Conservation (phyloP, 1,284 basidiomycete genomes). For the Microbotryum intermedium region DNA sequence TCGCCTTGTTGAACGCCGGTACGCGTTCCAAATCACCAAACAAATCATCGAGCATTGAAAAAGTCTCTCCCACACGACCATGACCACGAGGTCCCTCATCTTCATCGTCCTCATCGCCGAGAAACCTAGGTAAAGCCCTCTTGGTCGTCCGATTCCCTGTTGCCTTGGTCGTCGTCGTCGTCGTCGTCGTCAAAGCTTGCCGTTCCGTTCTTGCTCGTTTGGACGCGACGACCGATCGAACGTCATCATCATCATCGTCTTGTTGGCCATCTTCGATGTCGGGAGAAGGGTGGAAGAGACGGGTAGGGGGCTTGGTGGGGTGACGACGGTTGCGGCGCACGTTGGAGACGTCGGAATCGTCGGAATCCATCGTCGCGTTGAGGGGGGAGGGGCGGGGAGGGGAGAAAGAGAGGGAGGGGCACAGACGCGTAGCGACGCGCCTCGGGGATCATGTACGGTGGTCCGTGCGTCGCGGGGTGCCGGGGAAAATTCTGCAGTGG, state of each 20-base stretch:
- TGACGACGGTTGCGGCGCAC: neutral
- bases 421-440: no score
- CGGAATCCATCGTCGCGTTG: neutral
- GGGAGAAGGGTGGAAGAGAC: no score
- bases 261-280: no score
- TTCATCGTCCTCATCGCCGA: slow-evolving; percentile 28
- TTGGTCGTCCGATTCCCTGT: no score
- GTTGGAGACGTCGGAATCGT: neutral
- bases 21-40: slow-evolving; percentile 52
- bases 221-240: neutral
- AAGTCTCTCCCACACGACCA: no score
- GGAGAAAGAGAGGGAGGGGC: no score
- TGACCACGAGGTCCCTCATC: neutral
- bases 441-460: no score
- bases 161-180: no score
- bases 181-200: neutral
- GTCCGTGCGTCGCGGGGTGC: no score
- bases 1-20: neutral
- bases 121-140: neutral
- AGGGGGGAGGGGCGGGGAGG: neutral
- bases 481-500: no score
- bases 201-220: neutral
- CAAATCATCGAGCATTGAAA: slow-evolving; percentile 48
- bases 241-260: neutral
- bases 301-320: no score